Evolutionary conservation across 768 basidiomycete species (phyloP), one percentile per base, ranked within the genome.

Genomic region (Phlebiopsis flavidoalba): DNA sequence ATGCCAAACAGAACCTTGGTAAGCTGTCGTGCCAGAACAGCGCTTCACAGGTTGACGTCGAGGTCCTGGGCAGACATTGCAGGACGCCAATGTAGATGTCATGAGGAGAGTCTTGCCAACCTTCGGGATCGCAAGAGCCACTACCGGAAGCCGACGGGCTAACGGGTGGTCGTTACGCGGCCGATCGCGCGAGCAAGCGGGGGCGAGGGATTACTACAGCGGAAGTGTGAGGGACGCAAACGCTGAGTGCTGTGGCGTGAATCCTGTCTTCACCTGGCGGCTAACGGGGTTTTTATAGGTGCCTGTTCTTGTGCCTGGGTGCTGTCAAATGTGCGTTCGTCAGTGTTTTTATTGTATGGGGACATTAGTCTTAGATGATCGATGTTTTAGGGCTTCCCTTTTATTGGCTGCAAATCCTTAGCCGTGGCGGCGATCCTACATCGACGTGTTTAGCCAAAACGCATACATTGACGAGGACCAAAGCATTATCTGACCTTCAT

Each of bases 141-240:
- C 14, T 55, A 8, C 80, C 78, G 65, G 74, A 67, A 65, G 69
- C 69, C 46, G 49, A 59, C n/a, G 75, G 73, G n/a, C n/a, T n/a
- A 60, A 6, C 53, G 21, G 47, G n/a, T n/a, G 43, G 40, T 58
- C 64, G 46, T n/a, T 72, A 53, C 57, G 56, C 66, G 4, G 69
- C 65, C 37, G 90, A 92, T n/a, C n/a, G 71, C 84, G 79, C 69
- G 89, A 93, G 64, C 81, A 86, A 63, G 81, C 80, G 1, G n/a
- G n/a, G n/a, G 89, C 89, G 10, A 88, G 86, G 68, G 91, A 93
- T 65, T 95, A 94, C 74, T 95, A 94, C 71, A n/a, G 91, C 92
- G 0, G n/a, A n/a, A 87, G 86, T 66, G 90, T 95, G 57, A 77
- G 93, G 64, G 93, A n/a, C n/a, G n/a, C 92, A 7, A 93, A 94